Percentiles rank a stretch among this genome's conserved stretches.
Conservation (phyloP, 352 stramenopile genomes). For the Phytophthora tentaculata region DNA sequence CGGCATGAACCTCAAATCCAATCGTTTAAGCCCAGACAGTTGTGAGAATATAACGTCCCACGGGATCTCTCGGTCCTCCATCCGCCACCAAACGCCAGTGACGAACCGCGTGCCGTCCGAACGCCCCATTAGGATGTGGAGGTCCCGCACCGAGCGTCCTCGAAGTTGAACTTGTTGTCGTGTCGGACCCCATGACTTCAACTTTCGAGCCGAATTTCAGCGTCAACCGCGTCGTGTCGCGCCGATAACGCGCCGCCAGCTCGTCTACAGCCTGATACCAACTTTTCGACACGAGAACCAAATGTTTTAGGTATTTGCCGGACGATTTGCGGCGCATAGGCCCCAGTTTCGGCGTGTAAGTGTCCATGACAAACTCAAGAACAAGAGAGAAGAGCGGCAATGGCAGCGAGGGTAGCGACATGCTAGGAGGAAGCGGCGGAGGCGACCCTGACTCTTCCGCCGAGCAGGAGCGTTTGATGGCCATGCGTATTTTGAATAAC, state of each 20-base stretch:
- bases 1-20: conserved; percentile 40
- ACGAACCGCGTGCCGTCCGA: conserved; percentile 38
- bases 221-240: conserved; percentile 39
- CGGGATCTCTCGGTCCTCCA: conserved; percentile 38
- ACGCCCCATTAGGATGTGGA: conserved; percentile 43
- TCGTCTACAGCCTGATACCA: conserved; percentile 45
- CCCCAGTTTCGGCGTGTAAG: conserved; percentile 23
- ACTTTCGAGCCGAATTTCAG: conserved; percentile 34
- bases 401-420: conserved; percentile 33
- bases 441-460: background rate
- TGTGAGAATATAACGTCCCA: conserved; percentile 37
- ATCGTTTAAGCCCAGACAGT: conserved; percentile 26
- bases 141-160: conserved; percentile 33
- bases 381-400: conserved; percentile 41
- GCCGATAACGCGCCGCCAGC: conserved; percentile 30
- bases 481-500: conserved; percentile 8
- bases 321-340: conserved; percentile 6
- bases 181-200: conserved; percentile 37
- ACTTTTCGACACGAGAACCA: conserved; percentile 44
- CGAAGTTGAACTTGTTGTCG: conserved; percentile 29
- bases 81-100: conserved; percentile 35
- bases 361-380: conserved; percentile 37
- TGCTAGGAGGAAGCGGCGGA: conserved; percentile 1
- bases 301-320: conserved; percentile 20
- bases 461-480: conserved; percentile 8